Evolutionary conservation across 768 basidiomycete species (phyloP), one percentile per base, ranked within the genome.

Genomic region (Kwoniella pini): DNA sequence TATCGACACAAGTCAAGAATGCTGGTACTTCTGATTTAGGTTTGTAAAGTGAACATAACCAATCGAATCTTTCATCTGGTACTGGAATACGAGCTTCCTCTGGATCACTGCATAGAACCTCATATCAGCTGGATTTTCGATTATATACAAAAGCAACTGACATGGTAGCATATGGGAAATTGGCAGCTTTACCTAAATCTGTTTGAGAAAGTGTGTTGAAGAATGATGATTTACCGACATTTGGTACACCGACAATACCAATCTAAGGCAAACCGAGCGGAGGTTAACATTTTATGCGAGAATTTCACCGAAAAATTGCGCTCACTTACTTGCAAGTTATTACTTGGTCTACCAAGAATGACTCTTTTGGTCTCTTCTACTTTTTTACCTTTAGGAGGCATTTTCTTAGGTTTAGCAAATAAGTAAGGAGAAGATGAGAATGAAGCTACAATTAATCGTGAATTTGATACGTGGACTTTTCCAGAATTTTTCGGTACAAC

Each of bases 1-100:
- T 99, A 80, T 99, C 96, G 77, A 97, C 95, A 77, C 92, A 95
- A 19, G 96, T 99, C 56, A 99, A 83, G 81, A 91, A 90, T 17
- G 96, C 94, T 21, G 96, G 94, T 44, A 99, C 85, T 65, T 86
- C 86, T 12, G 87, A 88, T 11, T 81, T 84, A 5, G 96, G 95
- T 77, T 97, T 96, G 83, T 98, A 98, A 7, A 84, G 76, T 12
- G 90, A 86, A 77, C 86, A 89, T 27, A 99, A 86, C 94, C 93
- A 98, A 56, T 94, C 91, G 69, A 98, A 96, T 52, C 96, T 89
- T 11, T 82, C 69, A 75, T 99, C 96, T 2, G 95, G 96, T 24
- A 99, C 92, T 44, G 91, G 90, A 55, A 99, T 90, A 68, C 95
- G 91, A 46, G 96, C 92, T 66, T 81, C 81, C 71, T 95, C 91